Base-by-base conservation (phyloP, 1,139 yeast species). In the Saccharomyces hybrid region DNA sequence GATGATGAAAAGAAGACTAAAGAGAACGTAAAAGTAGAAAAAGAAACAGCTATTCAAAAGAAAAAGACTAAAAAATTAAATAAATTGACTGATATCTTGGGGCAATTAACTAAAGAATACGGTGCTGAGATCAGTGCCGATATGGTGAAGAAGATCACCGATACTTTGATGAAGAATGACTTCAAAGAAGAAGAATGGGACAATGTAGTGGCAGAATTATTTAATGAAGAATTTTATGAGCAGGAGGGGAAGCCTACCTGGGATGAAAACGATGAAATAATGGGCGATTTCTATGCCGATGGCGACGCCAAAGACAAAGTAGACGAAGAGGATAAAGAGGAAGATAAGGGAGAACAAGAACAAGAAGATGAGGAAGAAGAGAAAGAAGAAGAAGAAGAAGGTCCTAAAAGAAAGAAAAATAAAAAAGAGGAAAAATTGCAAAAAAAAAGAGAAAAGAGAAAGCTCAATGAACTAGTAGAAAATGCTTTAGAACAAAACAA, bases 121-220 rank as follows among this genome's bases (percentile, higher is more conserved):
- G 98, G 96, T 11, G 84, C 81, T 29, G 91, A 86, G 16, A 78
- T 83, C 47, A 86, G 83, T 58, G 86, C 81, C 52, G 67, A 64
- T 9, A 73, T 79, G 48, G 84, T 86, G 42, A 74, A 79, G 56
- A 78, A 76, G 58, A 85, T 86, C 7, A 88, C 91, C 4, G 86
- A 86, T 55, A 77, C 85, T 46, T 78, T 90, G 62, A 74, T 95
- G 59, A 87, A 88, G 53, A 96, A 86, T 54, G 98, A 93, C 67
- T 95, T 89, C 69, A 91, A 89, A 62, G 91, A 87, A 65, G 82
- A 85, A 47, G 95, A 88, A 59, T 95, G 99, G 99, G 98, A 95
- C 70, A 75, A 73, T 58, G 84, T 88, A 59, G 85, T 95, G 86
- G 83, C 86, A 47, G 86, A 88, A 66, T 81, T 91, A 46, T 95